Percentiles rank a stretch among this genome's conserved stretches.
phyloP scores from a whole-genome alignment of 179 eudicot genomes.

The Drosera spatulata region DNA sequence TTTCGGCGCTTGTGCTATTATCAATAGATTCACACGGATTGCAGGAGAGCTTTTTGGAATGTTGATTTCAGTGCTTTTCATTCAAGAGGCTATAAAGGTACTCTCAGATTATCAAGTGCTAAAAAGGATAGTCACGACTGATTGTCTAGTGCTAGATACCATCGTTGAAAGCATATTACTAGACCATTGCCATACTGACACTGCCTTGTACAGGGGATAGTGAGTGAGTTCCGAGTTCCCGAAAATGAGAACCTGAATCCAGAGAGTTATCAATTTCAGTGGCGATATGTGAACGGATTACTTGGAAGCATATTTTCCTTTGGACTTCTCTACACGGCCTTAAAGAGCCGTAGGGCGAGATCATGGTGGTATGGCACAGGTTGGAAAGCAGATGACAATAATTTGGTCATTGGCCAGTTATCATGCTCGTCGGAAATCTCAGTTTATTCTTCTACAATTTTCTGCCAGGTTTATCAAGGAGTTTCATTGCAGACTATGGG shows the following conservation, averaged over 20 bases:
- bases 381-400: neutral
- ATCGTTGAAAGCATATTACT: no score
- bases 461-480: constrained; percentile 22
- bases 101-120: neutral
- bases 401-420: neutral
- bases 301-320: constrained; percentile 34
- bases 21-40: constrained; percentile 54
- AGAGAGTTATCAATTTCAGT: constrained; percentile 32
- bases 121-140: neutral
- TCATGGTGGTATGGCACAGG: constrained; percentile 53
- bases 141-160: no score
- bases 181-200: neutral
- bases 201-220: constrained; percentile 28
- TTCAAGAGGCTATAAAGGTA: constrained; percentile 63
- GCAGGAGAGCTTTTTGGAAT: constrained; percentile 67
- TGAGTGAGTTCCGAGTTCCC: constrained; percentile 38
- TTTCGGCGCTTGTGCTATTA: constrained; percentile 37
- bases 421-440: neutral
- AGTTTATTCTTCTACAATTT: neutral
- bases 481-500: constrained; percentile 56
- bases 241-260: constrained; percentile 15
- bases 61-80: constrained; percentile 51
- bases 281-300: constrained; percentile 47
- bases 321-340: constrained; percentile 35
- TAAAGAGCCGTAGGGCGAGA: constrained; percentile 49